These are phyloP conservation scores for Chaetomium sp. DNA, from an alignment of 2,329 filamentous ascomycete genomes.

Conservation along the genomic window DNA sequence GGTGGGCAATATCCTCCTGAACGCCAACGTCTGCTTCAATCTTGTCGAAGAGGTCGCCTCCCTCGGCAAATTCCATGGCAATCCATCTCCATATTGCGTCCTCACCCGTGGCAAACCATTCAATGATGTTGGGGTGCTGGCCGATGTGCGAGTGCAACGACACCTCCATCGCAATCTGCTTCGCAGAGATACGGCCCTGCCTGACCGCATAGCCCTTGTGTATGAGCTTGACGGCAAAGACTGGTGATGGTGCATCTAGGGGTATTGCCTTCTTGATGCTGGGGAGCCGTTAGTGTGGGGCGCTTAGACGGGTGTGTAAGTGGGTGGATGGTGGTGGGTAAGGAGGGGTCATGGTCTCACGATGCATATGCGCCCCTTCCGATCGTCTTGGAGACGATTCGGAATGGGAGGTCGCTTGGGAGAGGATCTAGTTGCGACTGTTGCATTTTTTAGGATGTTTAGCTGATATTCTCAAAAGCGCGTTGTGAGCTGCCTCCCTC, in stretches of 20 bases:
- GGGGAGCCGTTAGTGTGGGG: slow-evolving; percentile 34
- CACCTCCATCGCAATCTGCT: slow-evolving; percentile 91
- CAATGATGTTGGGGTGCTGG: slow-evolving; percentile 89
- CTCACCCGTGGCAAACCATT: slow-evolving; percentile 86
- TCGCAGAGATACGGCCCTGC: slow-evolving; percentile 82
- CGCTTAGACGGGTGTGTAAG: slow-evolving; percentile 22
- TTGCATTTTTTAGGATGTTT: slow-evolving; percentile 45
- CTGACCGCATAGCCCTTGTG: slow-evolving; percentile 94
- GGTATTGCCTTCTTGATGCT: slow-evolving; percentile 94
- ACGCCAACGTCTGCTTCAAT: slow-evolving; percentile 97
- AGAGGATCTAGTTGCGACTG: slow-evolving; percentile 89
- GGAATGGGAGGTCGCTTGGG: slow-evolving; percentile 83
- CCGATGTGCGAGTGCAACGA: slow-evolving; percentile 86
- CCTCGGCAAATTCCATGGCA: slow-evolving; percentile 94
- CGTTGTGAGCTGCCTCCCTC: background rate
- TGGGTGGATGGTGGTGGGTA: slow-evolving; percentile 19
- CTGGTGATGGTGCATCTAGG: slow-evolving; percentile 64
- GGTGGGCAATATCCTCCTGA: slow-evolving; percentile 90
- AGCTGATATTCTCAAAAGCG: slow-evolving; percentile 24
- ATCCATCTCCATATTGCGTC: slow-evolving; percentile 93
- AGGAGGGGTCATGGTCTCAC: slow-evolving; percentile 52
- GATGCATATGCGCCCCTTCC: slow-evolving; percentile 96
- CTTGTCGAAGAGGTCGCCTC: slow-evolving; percentile 97
- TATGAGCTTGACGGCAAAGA: slow-evolving; percentile 98
- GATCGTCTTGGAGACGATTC: slow-evolving; percentile 94